phyloP scores from a whole-genome alignment of 2,329 filamentous ascomycete genomes.

The Cladophialophora yegresii region DNA sequence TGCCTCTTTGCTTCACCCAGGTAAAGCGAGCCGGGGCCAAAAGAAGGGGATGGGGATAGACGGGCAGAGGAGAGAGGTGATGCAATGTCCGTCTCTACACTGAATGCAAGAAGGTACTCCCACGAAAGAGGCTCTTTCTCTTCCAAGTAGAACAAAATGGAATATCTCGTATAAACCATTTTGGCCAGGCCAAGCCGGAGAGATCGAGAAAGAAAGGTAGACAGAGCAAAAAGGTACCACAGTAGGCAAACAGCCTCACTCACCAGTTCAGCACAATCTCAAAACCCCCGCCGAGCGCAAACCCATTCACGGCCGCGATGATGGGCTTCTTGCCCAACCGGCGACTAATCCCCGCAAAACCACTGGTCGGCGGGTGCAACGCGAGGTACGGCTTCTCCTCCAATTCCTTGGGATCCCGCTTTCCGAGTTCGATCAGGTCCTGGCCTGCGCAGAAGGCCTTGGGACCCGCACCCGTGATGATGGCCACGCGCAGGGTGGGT shows the following conservation, averaged over 20 bases:
- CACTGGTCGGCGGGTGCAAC: conserved; percentile 39
- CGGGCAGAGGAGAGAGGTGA: background rate
- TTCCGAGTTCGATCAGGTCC: conserved; percentile 48
- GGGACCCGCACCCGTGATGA: conserved; percentile 49
- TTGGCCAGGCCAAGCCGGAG: background rate
- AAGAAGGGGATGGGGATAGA: background rate
- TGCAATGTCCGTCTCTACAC: too few species aligned
- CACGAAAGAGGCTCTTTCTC: too few species aligned
- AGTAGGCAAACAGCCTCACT: conserved; percentile 13
- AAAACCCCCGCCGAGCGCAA: conserved; percentile 73
- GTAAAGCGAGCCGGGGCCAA: background rate
- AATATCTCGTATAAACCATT: background rate
- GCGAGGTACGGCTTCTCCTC: conserved; percentile 33
- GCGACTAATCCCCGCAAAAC: conserved; percentile 53
- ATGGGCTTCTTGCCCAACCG: conserved; percentile 71
- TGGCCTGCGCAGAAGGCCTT: conserved; percentile 51
- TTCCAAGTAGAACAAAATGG: too few species aligned
- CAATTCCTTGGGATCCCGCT: conserved; percentile 38
- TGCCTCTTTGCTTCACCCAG: too few species aligned
- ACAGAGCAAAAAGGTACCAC: too few species aligned
- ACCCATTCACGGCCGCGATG: conserved; percentile 73
- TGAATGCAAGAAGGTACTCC: too few species aligned
- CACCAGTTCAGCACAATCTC: conserved; percentile 58
- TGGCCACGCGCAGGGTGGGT: conserved; percentile 45
- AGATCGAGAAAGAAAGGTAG: background rate